These are phyloP conservation scores for Cylindrodendrum hubeiense DNA, from an alignment of 2,329 filamentous ascomycete species.

Conservation along the genomic window DNA sequence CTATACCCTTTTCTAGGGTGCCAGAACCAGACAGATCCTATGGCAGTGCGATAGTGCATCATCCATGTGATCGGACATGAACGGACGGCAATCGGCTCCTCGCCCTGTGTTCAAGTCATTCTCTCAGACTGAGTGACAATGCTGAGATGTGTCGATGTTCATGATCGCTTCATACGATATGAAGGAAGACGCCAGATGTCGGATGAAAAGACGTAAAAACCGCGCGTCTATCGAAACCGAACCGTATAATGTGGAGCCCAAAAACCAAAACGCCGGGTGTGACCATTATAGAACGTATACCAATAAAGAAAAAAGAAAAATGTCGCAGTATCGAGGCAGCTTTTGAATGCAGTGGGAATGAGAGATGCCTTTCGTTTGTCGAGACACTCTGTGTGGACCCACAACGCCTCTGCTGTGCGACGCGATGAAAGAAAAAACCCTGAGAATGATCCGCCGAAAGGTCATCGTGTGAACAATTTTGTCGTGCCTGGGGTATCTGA, in stretches of 20 bases:
- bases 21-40: background rate
- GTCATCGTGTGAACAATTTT: slow-evolving; percentile 49
- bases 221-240: slow-evolving; percentile 43
- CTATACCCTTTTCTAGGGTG: slow-evolving; percentile 13
- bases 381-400: slow-evolving; percentile 2
- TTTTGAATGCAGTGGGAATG: background rate
- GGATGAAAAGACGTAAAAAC: slow-evolving; percentile 33
- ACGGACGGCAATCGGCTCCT: background rate
- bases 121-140: slow-evolving; percentile 10
- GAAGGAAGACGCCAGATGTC: slow-evolving; percentile 14
- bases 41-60: background rate
- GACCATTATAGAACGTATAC: slow-evolving; percentile 52
- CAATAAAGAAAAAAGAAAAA: slow-evolving; percentile 33
- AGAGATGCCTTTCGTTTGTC: background rate
- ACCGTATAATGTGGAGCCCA: slow-evolving; percentile 42
- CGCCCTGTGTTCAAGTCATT: background rate
- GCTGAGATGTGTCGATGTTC: slow-evolving; percentile 2
- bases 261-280: slow-evolving; percentile 46
- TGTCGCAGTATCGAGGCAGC: slow-evolving; percentile 18
- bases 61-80: background rate
- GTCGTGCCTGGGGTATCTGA: slow-evolving; percentile 57
- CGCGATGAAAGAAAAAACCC: slow-evolving; percentile 35
- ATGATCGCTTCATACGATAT: background rate
- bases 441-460: slow-evolving; percentile 45
- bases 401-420: slow-evolving; percentile 29